Base-by-base conservation (phyloP, 148 eudicot genomes). In the Cornus kousa region DNA sequence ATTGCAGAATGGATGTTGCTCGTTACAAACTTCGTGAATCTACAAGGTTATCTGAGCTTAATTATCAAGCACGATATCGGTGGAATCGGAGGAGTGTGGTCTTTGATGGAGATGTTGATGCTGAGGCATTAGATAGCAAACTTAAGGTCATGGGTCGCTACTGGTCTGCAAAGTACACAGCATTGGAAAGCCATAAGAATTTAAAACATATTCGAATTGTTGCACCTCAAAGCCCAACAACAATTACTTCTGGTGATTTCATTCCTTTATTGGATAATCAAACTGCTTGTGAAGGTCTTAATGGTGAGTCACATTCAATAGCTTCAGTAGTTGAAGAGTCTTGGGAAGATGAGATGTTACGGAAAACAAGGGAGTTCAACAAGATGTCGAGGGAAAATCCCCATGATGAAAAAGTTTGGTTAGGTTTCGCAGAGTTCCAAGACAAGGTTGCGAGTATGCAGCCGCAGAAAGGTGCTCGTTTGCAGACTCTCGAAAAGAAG, bases 401-500 rank as follows among this genome's bases (percentile, higher is more conserved):
- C 17, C 90, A 87, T 60, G 88, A 91, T 86, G 89, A 86, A 70
- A 88, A 82, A 76, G 77, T 69, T 67, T 97, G 99, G 99, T 65
- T 94, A 48, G 94, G 86, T 67, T 97, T 92, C 86, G 90, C 99
- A 0, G 91, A 92, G 67, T 94, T 97, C 67, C 99, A 97, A 82
- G 99, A 97, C 82, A 91, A 90, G 81, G 95, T 97, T 71, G 94
- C 95, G 22, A 89, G 86, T 74, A 89, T 79, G 98, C 98, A 94
- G 82, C 89, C 91, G 37, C 97, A 90, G 72, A 97, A 91, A 84
- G 95, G 93, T 80, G 98, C 95, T 69, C 99, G 98, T 66, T 87
- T 91, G 85, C 99, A 97, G 80, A 92, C 87, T 39, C 90, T 92
- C 79, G 98, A 97, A 86, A 97, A 94, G 90, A 97, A 97, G 82